Percentiles rank a stretch among this genome's conserved stretches.
Conservation (phyloP, 148 eudicot species). For the Talinum fruticosum region DNA sequence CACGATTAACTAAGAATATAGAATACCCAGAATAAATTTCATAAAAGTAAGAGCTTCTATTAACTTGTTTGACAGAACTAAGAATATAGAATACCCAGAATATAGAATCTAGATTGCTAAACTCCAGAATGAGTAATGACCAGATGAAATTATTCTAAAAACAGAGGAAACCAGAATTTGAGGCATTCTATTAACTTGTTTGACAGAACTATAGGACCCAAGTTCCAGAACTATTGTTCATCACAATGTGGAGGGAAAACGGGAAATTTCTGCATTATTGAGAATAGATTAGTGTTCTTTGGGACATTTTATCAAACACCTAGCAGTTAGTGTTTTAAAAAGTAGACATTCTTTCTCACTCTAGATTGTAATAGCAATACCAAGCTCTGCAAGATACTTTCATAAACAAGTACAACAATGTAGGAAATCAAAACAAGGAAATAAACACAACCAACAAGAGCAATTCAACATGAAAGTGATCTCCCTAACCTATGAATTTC, state of each 20-base stretch:
- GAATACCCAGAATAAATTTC: conserved; percentile 13
- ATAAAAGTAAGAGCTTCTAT: no score
- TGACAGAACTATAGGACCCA: not conserved
- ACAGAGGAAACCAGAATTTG: conserved; percentile 28
- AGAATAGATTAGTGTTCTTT: not conserved
- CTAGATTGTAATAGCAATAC: not conserved
- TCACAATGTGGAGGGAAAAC: not conserved
- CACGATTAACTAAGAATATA: not conserved
- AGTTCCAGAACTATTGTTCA: not conserved
- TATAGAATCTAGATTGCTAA: conserved; percentile 5
- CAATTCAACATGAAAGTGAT: not conserved
- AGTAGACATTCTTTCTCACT: not conserved
- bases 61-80: no score
- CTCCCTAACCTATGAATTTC: conserved; percentile 61
- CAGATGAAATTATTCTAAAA: conserved; percentile 11
- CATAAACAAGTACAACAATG: not conserved
- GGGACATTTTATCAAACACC: conserved; percentile 7
- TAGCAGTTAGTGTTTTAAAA: not conserved
- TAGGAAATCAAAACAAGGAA: not conserved
- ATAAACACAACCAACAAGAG: not conserved
- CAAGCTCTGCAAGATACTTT: not conserved
- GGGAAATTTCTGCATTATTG: not conserved
- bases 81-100: conserved; percentile 1
- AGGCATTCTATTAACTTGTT: no score
- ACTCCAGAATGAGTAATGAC: not conserved